Conservation (phyloP, 2,329 filamentous ascomycete genomes). For the Fusarium anguioides region DNA sequence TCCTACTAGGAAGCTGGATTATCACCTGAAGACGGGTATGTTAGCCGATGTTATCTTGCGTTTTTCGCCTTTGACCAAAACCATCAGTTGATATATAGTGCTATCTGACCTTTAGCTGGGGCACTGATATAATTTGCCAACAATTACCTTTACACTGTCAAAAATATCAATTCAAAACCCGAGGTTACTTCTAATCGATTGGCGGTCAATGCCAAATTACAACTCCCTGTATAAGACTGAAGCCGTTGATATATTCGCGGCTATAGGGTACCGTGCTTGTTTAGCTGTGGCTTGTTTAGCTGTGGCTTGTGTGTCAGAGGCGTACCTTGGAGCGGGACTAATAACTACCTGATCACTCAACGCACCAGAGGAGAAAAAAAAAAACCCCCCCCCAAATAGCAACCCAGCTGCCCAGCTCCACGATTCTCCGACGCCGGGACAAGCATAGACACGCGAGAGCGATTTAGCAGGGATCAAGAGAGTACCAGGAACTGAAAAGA, state of each 20-base stretch:
- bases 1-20: not conserved
- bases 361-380: slow-evolving; percentile 23
- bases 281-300: not conserved
- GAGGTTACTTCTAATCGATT: not conserved
- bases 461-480: slow-evolving; percentile 33
- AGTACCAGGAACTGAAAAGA: slow-evolving; percentile 28
- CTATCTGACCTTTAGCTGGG: not conserved
- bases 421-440: slow-evolving; percentile 44
- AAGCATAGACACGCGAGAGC: slow-evolving; percentile 24
- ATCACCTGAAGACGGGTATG: not conserved
- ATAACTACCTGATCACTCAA: not conserved
- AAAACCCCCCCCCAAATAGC: not conserved
- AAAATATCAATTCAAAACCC: not conserved
- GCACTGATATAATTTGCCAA: not conserved
- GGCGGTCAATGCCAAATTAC: not conserved
- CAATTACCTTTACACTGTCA: not conserved
- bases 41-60: not conserved
- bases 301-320: slow-evolving; percentile 4
- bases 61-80: no score
- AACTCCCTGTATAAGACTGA: not conserved
- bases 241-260: not conserved
- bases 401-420: slow-evolving; percentile 24
- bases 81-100: not conserved
- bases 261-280: slow-evolving; percentile 15
- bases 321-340: not conserved